Evolutionary conservation across 2,329 filamentous ascomycete species (phyloP).

Genomic region (Hymenoscyphus repandus): DNA sequence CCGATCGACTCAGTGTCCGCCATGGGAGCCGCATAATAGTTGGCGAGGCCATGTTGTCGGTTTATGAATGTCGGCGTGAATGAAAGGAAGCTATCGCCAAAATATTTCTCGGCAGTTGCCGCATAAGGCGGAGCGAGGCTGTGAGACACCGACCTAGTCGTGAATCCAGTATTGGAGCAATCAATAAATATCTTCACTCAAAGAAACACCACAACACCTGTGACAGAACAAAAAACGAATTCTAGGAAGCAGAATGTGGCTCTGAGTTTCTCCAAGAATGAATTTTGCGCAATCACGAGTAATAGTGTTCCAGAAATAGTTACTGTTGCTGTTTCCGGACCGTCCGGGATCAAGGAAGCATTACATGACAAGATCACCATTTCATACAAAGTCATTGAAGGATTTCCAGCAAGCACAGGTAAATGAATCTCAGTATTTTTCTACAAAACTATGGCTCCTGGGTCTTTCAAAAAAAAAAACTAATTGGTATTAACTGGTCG

Average conservation of each 20-base stretch:
- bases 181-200: too few species aligned
- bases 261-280: neutral
- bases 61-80: neutral
- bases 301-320: slow-evolving; percentile 6
- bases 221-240: too few species aligned
- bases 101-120: slow-evolving; percentile 14
- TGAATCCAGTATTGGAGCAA: too few species aligned
- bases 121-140: slow-evolving; percentile 1
- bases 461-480: neutral
- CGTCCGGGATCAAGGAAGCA: slow-evolving; percentile 12
- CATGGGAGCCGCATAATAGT: slow-evolving; percentile 23
- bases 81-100: neutral
- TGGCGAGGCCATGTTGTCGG: slow-evolving; percentile 22
- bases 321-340: slow-evolving; percentile 18
- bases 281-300: slow-evolving; percentile 5
- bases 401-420: slow-evolving; percentile 20
- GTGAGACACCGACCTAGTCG: too few species aligned
- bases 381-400: slow-evolving; percentile 13
- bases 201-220: too few species aligned
- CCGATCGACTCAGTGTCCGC: slow-evolving; percentile 17
- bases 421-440: neutral
- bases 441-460: too few species aligned
- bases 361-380: slow-evolving; percentile 9
- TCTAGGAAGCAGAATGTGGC: too few species aligned
- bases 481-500: slow-evolving; percentile 6